A percentile compares a stretch with the other conserved stretches of the same genome.
Evolutionary conservation across 2,329 filamentous ascomycete species (phyloP).

Genomic region (Pseudocercospora eumusae): DNA sequence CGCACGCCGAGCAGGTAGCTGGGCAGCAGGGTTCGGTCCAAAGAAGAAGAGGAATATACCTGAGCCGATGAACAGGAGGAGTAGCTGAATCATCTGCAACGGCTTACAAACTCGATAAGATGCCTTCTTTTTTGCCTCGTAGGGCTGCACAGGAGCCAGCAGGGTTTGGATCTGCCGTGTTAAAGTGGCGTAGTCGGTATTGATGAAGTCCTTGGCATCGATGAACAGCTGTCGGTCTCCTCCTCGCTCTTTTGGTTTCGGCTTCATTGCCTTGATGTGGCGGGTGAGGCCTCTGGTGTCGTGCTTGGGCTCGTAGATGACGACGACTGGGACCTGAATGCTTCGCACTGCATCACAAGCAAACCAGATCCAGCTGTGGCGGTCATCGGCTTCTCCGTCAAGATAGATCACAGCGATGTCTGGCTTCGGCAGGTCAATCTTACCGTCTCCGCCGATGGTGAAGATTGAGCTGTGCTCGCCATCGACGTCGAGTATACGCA

Average conservation of each 20-base stretch:
- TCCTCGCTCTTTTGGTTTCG: not conserved
- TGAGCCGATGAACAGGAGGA: conserved; percentile 13
- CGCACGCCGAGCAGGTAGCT: conserved; percentile 24
- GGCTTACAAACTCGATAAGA: not conserved
- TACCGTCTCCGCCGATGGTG: conserved; percentile 23
- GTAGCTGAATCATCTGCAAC: not conserved
- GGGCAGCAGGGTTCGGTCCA: not conserved
- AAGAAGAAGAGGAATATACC: conserved; percentile 1
- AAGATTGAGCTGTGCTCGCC: conserved; percentile 22
- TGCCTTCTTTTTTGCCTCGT: not conserved
- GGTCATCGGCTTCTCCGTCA: conserved; percentile 1
- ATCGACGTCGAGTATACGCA: conserved; percentile 24
- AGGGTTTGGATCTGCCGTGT: not conserved
- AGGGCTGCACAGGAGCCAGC: not conserved
- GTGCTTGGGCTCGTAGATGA: conserved; percentile 10
- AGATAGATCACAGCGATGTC: conserved; percentile 25
- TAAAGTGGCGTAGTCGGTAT: conserved; percentile 5
- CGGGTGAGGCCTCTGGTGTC: not conserved
- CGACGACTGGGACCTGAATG: conserved; percentile 18
- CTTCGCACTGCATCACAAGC: conserved; percentile 15
- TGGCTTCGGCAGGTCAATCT: conserved; percentile 21
- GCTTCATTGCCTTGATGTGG: not conserved
- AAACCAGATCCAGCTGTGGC: not conserved
- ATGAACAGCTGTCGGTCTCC: not conserved
- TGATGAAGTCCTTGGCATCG: conserved; percentile 7